Percentiles rank a stretch among this genome's conserved stretches.
Evolutionary conservation across 306 rosid species (phyloP).

Genomic region (Vigna reflexopilosa): DNA sequence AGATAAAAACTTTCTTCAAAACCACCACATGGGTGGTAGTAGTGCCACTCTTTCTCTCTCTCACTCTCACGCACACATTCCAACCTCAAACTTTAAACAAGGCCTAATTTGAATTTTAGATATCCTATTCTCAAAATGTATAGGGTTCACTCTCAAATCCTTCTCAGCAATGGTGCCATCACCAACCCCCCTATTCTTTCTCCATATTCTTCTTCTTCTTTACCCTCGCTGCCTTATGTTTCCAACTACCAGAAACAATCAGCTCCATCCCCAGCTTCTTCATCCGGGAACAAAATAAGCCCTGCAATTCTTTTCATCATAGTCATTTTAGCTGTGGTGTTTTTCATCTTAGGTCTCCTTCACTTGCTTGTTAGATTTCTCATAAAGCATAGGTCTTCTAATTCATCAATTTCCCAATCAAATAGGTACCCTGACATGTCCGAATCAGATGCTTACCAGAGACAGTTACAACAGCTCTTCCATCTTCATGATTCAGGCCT

Average conservation of each 20-base stretch:
- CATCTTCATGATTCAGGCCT: conserved; percentile 95
- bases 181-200: conserved; percentile 52
- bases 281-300: conserved; percentile 68
- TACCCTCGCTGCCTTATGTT: conserved; percentile 48
- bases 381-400: conserved; percentile 65
- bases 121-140: conserved; percentile 63
- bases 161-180: conserved; percentile 45
- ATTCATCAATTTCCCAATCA: conserved; percentile 66
- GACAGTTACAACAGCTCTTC: conserved; percentile 95
- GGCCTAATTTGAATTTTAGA: conserved; percentile 45
- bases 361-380: conserved; percentile 85
- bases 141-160: conserved; percentile 61
- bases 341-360: conserved; percentile 81
- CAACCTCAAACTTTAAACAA: conserved; percentile 4
- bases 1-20: conserved; percentile 39
- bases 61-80: conserved; percentile 28
- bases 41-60: conserved; percentile 35
- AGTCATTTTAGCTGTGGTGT: conserved; percentile 73
- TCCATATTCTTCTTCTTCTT: conserved; percentile 40
- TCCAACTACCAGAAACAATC: conserved; percentile 53
- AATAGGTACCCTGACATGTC: conserved; percentile 73
- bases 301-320: conserved; percentile 84
- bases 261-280: conserved; percentile 53
- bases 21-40: conserved; percentile 22
- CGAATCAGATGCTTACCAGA: conserved; percentile 71